Conservation (phyloP, 73 alveolate genomes). For the Halteria grandinella region DNA sequence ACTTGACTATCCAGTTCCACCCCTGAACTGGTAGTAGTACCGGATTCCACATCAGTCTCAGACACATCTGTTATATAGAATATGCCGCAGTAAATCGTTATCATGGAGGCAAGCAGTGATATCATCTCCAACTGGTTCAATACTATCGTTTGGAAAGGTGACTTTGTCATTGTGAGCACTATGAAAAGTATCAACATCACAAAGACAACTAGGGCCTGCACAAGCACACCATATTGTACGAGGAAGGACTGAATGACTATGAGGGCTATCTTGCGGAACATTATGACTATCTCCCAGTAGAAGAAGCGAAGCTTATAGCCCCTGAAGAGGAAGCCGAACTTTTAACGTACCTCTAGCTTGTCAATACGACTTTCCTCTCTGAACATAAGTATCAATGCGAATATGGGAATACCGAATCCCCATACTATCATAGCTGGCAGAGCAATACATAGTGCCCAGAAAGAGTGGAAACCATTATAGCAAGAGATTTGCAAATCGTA, state of each 20-base stretch:
- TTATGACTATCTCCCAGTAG: conserved; percentile 56
- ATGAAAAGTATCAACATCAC: conserved; percentile 19
- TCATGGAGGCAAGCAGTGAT: conserved; percentile 45
- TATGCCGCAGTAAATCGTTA: conserved; percentile 68
- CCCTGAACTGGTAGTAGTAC: background rate
- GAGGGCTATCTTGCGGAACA: conserved; percentile 55
- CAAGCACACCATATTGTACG: conserved; percentile 6
- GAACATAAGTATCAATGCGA: conserved; percentile 8
- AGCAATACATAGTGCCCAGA: conserved; percentile 29
- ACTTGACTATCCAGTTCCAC: background rate
- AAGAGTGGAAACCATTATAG: conserved; percentile 22
- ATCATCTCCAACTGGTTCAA: conserved; percentile 64
- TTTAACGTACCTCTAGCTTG: background rate
- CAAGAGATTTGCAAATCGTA: conserved; percentile 38
- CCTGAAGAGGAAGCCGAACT: conserved; percentile 50
- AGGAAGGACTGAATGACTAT: conserved; percentile 54
- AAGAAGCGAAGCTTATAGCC: conserved; percentile 39
- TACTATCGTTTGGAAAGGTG: conserved; percentile 46
- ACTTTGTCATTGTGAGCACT: background rate
- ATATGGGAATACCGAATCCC: conserved; percentile 63
- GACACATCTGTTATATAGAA: conserved; percentile 51
- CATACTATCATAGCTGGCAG: conserved; percentile 58
- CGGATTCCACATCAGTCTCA: background rate
- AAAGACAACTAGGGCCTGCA: conserved; percentile 62
- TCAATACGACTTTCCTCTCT: conserved; percentile 18